Evolutionary conservation across 78 protist species (phyloP), one percentile per base, ranked within the genome.

Genomic region (Bodo saltans): DNA sequence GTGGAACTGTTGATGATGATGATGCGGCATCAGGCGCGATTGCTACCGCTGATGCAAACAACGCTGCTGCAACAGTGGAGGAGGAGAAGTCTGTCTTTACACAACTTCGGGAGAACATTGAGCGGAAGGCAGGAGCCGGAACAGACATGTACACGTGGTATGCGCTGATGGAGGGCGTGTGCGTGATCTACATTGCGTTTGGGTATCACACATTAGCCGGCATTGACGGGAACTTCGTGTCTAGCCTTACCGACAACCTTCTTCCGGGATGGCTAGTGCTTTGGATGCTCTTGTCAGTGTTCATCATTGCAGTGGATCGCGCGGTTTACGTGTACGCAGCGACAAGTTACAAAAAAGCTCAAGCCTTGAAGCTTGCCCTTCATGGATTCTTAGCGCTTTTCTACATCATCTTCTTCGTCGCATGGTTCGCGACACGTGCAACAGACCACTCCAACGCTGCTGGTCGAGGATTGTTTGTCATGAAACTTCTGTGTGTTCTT

Each of bases 221-320:
- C n/a, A n/a, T n/a, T n/a, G n/a, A 38, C n/a, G 81, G 40, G 37
- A 21, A 8, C 40, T 34, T 73, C 70, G 74, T 23, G 30, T 52
- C 32, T 1, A 33, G 73, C 47, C 79, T 83, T 28, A 23, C 8
- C 37, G 12, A 3, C 40, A 73, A 83, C 42, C 39, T 71, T 26
- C 42, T 83, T 29, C 71, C 81, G 27, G 87, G 87, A 25, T 8
- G 17, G 38, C 68, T 83, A 2, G 87, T 83, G 17, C 12, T 83
- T 28, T 52, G 8, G 23, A 34, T 83, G 68, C 12, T 83, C 33
- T 3, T 78, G 4, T 40, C 27, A 17, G 72, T 83, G 39, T 3
- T 83, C 38, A 3, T 3, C 17, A 83, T 83, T 41, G 71, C 39
- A 17, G 71, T 78, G 37, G 87, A 83, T 35, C 32, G 87, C 27